Evolutionary conservation across 129 eudicot genomes (phyloP), one percentile per base, ranked within the genome.

Genomic region (Sambucus nigra): DNA sequence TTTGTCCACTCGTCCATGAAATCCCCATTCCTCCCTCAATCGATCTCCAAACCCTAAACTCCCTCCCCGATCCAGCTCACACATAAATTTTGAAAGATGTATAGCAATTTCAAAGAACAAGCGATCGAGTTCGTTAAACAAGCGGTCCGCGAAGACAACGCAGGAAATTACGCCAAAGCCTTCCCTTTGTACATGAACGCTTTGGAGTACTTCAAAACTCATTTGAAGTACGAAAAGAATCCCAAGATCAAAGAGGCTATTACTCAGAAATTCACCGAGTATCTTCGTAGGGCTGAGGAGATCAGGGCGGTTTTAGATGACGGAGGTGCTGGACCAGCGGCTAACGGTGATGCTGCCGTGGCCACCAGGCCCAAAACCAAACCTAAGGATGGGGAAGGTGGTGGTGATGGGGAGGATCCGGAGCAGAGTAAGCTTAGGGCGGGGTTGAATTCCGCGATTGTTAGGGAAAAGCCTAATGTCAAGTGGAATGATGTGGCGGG

Each of bases 401-500:
- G 77, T 17, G 82, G 75, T 20, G 94, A 66, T 33, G 95, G 87
- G 47, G 95, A 82, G 55, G 96, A 80, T 69, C 76, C 68, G 1
- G 96, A 87, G 75, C 71, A 80, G 69, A 73, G 71, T 26, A 83
- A 87, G 47, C 83, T 87, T 23, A 53, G 94, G 72, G 70, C 96
- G 11, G 96, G 96, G 10, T 61, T 87, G 76, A 80, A 77, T 59
- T 83, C 94, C 0, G 96, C 96, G 55, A 87, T 87, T 62, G 60
- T 87, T 41, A 31, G 86, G 71, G 96, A 87, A 63, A 87, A 87
- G 57, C 96, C 96, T 5, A 87, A 87, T 63, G 83, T 87, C 26
- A 87, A 87, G 78, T 87, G 96, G 96, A 83, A 67, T 57, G 96
- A 87, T 58, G 96, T 87, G 13, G 96, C 96, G 22, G 96, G 96